phyloP scores from a whole-genome alignment of 305 asterid species.

The Withania somnifera region DNA sequence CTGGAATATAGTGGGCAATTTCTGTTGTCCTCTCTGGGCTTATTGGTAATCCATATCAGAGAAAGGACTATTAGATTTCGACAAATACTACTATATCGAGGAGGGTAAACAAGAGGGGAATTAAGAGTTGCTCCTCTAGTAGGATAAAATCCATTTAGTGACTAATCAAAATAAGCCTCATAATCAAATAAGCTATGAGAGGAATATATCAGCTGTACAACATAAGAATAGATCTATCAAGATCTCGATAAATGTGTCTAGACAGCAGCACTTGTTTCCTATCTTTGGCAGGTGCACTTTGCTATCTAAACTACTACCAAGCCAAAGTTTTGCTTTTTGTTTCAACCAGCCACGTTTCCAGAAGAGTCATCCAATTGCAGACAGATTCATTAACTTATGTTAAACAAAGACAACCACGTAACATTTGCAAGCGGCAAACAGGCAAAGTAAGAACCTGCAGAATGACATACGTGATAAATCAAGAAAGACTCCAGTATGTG shows the following conservation, averaged over 20 bases:
- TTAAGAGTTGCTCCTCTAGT: neutral
- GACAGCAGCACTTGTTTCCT: neutral
- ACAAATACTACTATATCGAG: neutral
- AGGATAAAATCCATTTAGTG: neutral
- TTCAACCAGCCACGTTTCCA: neutral
- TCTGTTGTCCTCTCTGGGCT: neutral
- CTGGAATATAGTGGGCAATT: neutral
- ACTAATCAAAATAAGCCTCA: neutral
- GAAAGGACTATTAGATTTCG: neutral
- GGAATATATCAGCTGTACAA: too few relatives aligned
- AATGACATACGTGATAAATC: slow-evolving; percentile 97
- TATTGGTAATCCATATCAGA: neutral
- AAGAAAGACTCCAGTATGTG: slow-evolving; percentile 94
- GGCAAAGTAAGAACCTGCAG: neutral
- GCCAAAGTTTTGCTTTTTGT: neutral
- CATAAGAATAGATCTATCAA: neutral
- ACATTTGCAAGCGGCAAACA: neutral
- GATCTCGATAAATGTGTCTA: neutral
- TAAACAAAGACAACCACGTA: neutral
- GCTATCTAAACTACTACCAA: neutral
- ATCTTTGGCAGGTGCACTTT: neutral
- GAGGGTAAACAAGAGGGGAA: neutral
- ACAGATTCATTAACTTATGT: neutral
- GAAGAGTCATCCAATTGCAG: neutral
- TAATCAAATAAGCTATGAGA: neutral